Evolutionary conservation across 495 filamentous ascomycete species (phyloP), one percentile per base, ranked within the genome.

Genomic region (Thermochaetoides thermophila): DNA sequence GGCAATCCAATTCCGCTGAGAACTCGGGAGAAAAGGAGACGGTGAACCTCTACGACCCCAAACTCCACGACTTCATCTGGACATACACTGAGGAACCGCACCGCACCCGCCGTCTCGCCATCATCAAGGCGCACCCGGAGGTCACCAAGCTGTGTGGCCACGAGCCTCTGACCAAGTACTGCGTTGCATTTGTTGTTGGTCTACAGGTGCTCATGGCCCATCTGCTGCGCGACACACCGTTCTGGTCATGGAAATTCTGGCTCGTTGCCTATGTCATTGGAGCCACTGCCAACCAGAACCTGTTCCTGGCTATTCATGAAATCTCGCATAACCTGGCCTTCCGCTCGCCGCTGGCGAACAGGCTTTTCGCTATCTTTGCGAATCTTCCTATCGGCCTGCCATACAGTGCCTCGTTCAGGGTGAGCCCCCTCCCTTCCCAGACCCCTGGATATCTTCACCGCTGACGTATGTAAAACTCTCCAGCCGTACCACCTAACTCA

Each of bases 41-140:
- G n/a, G n/a, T n/a, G n/a, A n/a, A n/a, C n/a, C n/a, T n/a, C n/a
- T n/a, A 59, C 41, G 61, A 64, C 39, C 44, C 49, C 14, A 57
- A 52, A 29, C 56, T 61, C 45, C 53, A 55, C 29, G 63, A 73
- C 53, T 73, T 73, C 52, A 69, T 84, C 57, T 93, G 92, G 91
- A 93, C 91, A 17, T 95, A 96, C 46, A 94, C 89, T 7, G 91
- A 99, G 60, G 91, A 99, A 59, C 91, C 91, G 27, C 91, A 99
- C 58, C 72, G 84, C 38, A 87, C 89, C 25, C 61, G 91, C 48
- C 69, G 91, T 35, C 66, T 81, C 36, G 84, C 84, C 36, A 99
- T 99, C 45, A 95, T 99, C 61, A 95, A 94, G 63, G 91, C 91
- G 16, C 87, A 99, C 55, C 91, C 91, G 29, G 85, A 96, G 71